phyloP scores from a whole-genome alignment of 768 basidiomycete genomes.

The Tulasnella sp. region DNA sequence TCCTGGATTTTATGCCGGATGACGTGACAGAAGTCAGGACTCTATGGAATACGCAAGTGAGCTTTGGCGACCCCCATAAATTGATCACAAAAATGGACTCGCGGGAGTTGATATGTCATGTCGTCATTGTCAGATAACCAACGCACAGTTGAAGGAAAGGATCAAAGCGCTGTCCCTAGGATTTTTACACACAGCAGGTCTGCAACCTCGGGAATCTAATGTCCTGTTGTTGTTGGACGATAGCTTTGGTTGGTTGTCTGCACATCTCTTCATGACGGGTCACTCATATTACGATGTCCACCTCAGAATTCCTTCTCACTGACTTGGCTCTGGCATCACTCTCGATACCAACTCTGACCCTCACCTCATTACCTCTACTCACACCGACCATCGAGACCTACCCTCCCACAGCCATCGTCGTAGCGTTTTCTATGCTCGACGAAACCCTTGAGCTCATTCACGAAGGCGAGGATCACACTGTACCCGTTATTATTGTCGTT shows the following conservation, averaged over 20 bases:
- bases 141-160: constrained; percentile 56
- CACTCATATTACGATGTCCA: not conserved
- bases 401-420: constrained; percentile 64
- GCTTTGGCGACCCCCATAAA: constrained; percentile 16
- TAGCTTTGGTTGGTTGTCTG: constrained; percentile 45
- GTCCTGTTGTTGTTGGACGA: constrained; percentile 75
- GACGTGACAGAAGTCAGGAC: constrained; percentile 59
- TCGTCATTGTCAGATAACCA: constrained; percentile 48
- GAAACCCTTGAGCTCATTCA: constrained; percentile 63
- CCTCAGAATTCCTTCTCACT: constrained; percentile 61
- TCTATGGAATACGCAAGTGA: constrained; percentile 69
- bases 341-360: constrained; percentile 57
- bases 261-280: not conserved
- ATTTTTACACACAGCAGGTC: constrained; percentile 43
- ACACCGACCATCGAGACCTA: constrained; percentile 52
- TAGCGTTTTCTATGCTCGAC: constrained; percentile 53
- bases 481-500: constrained; percentile 58
- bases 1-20: constrained; percentile 55
- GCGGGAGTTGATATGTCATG: too few relatives aligned
- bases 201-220: constrained; percentile 50
- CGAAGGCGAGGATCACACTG: constrained; percentile 40
- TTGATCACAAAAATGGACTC: too few relatives aligned
- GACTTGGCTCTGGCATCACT: constrained; percentile 69
- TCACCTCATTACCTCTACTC: constrained; percentile 51
- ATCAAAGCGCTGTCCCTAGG: constrained; percentile 66